Conservation (phyloP, 225 moss, liverwort and hornwort species). For the Polytrichum commune region DNA sequence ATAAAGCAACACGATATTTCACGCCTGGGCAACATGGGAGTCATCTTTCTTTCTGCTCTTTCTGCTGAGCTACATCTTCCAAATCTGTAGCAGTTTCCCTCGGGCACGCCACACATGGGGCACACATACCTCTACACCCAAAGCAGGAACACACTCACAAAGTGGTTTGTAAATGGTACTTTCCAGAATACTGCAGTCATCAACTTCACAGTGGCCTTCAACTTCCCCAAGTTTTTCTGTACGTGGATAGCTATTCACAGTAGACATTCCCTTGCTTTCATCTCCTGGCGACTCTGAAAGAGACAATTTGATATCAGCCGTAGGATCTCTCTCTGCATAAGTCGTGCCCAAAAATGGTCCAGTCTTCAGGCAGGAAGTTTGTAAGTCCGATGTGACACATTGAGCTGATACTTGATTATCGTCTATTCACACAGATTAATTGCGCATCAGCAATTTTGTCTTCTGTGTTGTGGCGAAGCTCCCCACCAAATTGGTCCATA, state of each 20-base stretch:
- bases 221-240: too few relatives aligned
- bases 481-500: constrained; percentile 7
- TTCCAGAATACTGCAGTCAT: constrained; percentile 31
- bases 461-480: constrained; percentile 1
- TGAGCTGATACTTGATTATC: constrained; percentile 12
- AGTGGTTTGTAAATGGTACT: constrained; percentile 18
- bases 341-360: constrained; percentile 3
- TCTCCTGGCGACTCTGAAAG: too few relatives aligned
- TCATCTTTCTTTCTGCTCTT: too few relatives aligned
- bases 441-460: constrained; percentile 9
- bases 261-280: too few relatives aligned
- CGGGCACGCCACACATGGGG: not conserved
- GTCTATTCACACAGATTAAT: constrained; percentile 6
- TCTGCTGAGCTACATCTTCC: too few relatives aligned
- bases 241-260: too few relatives aligned
- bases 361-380: constrained; percentile 5
- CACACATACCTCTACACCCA: constrained; percentile 10
- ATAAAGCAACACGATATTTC: too few relatives aligned
- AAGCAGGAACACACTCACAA: constrained; percentile 11
- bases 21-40: too few relatives aligned
- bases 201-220: constrained; percentile 20
- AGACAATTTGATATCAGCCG: too few relatives aligned
- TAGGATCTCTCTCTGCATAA: not conserved
- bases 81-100: too few relatives aligned
- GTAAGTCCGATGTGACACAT: constrained; percentile 14